Conservation (phyloP, 140 eudicot species). For the Senecio squalidus region DNA sequence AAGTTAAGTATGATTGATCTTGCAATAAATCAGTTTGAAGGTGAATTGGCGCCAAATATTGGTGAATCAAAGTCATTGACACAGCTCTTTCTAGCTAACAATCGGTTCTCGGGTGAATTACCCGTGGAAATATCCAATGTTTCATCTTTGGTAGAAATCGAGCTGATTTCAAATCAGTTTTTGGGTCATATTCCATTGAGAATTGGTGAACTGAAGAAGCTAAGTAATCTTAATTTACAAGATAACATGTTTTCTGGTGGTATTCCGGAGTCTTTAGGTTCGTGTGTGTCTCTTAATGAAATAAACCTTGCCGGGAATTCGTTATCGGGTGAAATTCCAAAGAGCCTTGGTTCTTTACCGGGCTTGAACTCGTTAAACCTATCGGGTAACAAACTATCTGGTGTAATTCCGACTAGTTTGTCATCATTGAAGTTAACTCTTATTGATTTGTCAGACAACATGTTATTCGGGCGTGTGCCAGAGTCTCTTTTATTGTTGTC, state of each 20-base stretch:
- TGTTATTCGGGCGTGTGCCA: slow-evolving; percentile 52
- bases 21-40: slow-evolving; percentile 49
- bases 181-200: slow-evolving; percentile 49
- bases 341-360: slow-evolving; percentile 34
- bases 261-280: slow-evolving; percentile 64
- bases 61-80: slow-evolving; percentile 40
- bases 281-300: slow-evolving; percentile 36
- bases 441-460: slow-evolving; percentile 61
- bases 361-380: slow-evolving; percentile 53
- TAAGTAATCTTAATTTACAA: slow-evolving; percentile 41
- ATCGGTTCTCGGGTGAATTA: slow-evolving; percentile 54
- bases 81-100: slow-evolving; percentile 37
- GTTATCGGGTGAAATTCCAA: slow-evolving; percentile 55
- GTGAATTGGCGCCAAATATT: slow-evolving; percentile 33
- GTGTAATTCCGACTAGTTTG: slow-evolving; percentile 49
- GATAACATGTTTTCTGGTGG: slow-evolving; percentile 46
- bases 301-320: slow-evolving; percentile 48
- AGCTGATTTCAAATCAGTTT: slow-evolving; percentile 39
- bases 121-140: slow-evolving; percentile 42
- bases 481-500: slow-evolving; percentile 35
- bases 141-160: slow-evolving; percentile 42
- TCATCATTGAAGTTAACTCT: slow-evolving; percentile 41
- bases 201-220: slow-evolving; percentile 36
- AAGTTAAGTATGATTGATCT: slow-evolving; percentile 40
- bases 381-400: slow-evolving; percentile 55